Conservation (phyloP, 352 stramenopile species). For the Phytophthora capsici region DNA sequence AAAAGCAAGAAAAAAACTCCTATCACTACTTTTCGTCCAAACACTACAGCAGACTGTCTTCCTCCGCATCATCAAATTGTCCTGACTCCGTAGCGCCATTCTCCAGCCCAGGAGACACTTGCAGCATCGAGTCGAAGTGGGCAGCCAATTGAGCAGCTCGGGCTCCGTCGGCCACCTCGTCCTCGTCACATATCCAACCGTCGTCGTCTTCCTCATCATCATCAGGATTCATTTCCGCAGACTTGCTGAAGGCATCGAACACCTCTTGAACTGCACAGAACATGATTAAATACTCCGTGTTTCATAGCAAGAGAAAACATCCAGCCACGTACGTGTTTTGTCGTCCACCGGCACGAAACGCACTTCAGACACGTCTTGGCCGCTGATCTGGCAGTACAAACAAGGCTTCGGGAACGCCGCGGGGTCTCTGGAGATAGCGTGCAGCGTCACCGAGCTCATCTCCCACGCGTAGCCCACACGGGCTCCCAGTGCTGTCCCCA, state of each 20-base stretch:
- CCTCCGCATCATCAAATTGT: conserved; percentile 86
- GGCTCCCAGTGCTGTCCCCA: conserved; percentile 40
- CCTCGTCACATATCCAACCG: conserved; percentile 85
- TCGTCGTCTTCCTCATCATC: conserved; percentile 62
- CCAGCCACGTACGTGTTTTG: conserved; percentile 57
- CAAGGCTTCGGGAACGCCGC: conserved; percentile 68
- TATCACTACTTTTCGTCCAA: conserved; percentile 23
- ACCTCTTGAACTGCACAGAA: conserved; percentile 64
- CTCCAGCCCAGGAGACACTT: conserved; percentile 60
- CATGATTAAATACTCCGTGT: not conserved
- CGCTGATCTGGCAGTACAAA: conserved; percentile 85
- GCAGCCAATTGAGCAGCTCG: conserved; percentile 65
- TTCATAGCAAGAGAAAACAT: conserved; percentile 1
- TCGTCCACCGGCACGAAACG: conserved; percentile 75
- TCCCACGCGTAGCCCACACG: conserved; percentile 79
- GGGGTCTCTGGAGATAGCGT: conserved; percentile 79
- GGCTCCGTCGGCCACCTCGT: conserved; percentile 75
- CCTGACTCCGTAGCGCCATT: conserved; percentile 43
- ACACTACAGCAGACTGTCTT: conserved; percentile 57
- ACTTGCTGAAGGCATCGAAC: conserved; percentile 82
- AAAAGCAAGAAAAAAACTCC: conserved; percentile 14
- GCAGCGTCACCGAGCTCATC: conserved; percentile 69
- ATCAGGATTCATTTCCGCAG: conserved; percentile 85
- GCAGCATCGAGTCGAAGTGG: conserved; percentile 75
- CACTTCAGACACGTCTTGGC: conserved; percentile 72